Conservation (phyloP, 148 eudicot genomes). For the Limonium bicolor region DNA sequence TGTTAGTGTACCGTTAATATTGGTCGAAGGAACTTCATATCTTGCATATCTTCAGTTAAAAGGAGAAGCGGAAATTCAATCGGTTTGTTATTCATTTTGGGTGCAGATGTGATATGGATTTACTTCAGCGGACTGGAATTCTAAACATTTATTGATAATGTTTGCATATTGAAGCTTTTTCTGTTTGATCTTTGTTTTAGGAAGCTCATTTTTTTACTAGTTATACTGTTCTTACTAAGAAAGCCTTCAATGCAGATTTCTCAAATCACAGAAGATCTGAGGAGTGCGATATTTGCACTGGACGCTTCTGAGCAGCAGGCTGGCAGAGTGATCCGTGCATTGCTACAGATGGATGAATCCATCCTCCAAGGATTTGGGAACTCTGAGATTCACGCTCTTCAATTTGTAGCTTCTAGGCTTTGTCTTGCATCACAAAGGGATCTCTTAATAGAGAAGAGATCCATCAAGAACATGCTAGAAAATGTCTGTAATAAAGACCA, state of each 20-base stretch:
- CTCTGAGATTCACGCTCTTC: conserved; percentile 24
- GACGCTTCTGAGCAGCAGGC: conserved; percentile 34
- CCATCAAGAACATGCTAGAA: conserved; percentile 19
- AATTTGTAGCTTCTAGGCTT: conserved; percentile 26
- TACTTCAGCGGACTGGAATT: too few species aligned
- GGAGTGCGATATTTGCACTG: conserved; percentile 12
- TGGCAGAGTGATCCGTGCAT: conserved; percentile 23
- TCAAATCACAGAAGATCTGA: conserved; percentile 15
- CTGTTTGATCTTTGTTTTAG: background rate
- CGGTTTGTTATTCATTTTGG: too few species aligned
- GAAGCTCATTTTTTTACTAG: background rate
- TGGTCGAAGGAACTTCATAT: too few species aligned
- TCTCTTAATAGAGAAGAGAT: conserved; percentile 29
- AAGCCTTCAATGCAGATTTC: conserved; percentile 23
- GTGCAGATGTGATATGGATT: too few species aligned
- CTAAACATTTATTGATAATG: too few species aligned
- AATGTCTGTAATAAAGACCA: conserved; percentile 13
- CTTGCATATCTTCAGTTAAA: too few species aligned
- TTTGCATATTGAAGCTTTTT: background rate
- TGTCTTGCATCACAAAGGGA: conserved; percentile 23
- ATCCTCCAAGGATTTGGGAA: conserved; percentile 10
- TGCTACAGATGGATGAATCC: conserved; percentile 22
- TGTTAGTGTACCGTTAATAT: too few species aligned
- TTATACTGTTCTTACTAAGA: too few species aligned
- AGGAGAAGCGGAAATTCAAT: too few species aligned